Percentiles rank a stretch among this genome's conserved stretches.
These are phyloP conservation scores for Helotiales sp. DNA, from an alignment of 2,329 filamentous ascomycete species.

Conservation along the genomic window DNA sequence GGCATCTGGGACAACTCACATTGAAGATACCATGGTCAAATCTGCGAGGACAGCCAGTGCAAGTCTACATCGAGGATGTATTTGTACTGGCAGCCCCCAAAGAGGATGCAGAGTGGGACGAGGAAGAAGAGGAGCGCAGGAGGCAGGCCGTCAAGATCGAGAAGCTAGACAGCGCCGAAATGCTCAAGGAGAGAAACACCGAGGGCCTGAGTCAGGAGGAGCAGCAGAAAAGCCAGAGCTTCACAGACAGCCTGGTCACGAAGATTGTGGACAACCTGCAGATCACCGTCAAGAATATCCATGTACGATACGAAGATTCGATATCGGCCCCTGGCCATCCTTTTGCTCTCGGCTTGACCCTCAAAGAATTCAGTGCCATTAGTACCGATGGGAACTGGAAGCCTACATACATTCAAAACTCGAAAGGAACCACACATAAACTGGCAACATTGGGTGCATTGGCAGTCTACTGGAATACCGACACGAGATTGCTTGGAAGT, in stretches of 20 bases:
- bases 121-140: constrained; percentile 86
- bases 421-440: constrained; percentile 83
- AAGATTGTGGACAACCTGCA: constrained; percentile 99
- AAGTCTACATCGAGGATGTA: constrained; percentile 94
- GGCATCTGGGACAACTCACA: constrained; percentile 88
- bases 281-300: constrained; percentile 96
- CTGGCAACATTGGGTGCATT: constrained; percentile 86
- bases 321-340: constrained; percentile 94
- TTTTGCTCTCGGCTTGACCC: constrained; percentile 86
- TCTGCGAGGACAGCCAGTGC: constrained; percentile 88
- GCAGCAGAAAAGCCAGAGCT: constrained; percentile 96
- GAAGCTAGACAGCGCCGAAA: constrained; percentile 92
- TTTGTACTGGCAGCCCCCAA: constrained; percentile 93
- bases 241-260: constrained; percentile 90
- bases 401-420: constrained; percentile 92
- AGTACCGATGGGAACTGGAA: constrained; percentile 95
- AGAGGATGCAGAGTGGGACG: constrained; percentile 90
- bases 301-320: constrained; percentile 96
- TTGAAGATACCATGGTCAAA: constrained; percentile 98
- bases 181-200: constrained; percentile 88
- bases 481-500: constrained; percentile 78
- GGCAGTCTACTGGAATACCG: constrained; percentile 97
- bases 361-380: constrained; percentile 95
- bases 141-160: constrained; percentile 97
- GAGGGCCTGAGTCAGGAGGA: constrained; percentile 94